phyloP scores from a whole-genome alignment of 1,284 basidiomycete genomes.

The Clitocybe nebularis region DNA sequence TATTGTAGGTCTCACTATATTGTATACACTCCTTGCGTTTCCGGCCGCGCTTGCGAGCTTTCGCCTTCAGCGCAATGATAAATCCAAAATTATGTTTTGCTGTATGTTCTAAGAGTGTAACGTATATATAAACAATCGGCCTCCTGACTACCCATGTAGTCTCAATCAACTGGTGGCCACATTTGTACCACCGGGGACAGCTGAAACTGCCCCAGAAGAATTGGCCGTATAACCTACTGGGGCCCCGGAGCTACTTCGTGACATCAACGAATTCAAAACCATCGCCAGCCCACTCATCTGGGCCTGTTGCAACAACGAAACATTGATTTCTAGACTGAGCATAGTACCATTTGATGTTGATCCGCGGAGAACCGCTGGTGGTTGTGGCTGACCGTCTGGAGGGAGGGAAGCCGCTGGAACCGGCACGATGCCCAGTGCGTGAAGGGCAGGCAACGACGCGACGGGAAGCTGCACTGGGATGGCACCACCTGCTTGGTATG shows the following conservation, averaged over 20 bases:
- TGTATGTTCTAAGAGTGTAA: too few relatives aligned
- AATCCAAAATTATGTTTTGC: too few relatives aligned
- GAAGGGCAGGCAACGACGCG: constrained; percentile 61
- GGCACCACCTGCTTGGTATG: constrained; percentile 39
- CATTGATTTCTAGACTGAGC: constrained; percentile 72
- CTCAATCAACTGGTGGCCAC: too few relatives aligned
- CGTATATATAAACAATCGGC: not conserved
- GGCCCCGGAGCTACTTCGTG: constrained; percentile 25
- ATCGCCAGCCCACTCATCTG: constrained; percentile 73
- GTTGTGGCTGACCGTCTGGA: constrained; percentile 53
- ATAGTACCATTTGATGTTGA: constrained; percentile 65
- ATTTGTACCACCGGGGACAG: not conserved
- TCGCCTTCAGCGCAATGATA: too few relatives aligned
- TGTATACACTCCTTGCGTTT: too few relatives aligned
- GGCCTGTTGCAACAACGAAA: constrained; percentile 59
- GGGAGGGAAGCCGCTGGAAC: constrained; percentile 56
- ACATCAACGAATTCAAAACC: constrained; percentile 63
- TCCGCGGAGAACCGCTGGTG: constrained; percentile 65
- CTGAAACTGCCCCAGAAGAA: not conserved
- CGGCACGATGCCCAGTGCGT: constrained; percentile 70
- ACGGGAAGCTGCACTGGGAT: constrained; percentile 74
- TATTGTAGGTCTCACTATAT: too few relatives aligned
- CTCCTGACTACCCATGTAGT: too few relatives aligned
- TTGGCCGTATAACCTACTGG: constrained; percentile 4
- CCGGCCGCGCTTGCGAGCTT: too few relatives aligned